phyloP scores from a whole-genome alignment of 805 yeast species.

The Lachancea meyersii region DNA sequence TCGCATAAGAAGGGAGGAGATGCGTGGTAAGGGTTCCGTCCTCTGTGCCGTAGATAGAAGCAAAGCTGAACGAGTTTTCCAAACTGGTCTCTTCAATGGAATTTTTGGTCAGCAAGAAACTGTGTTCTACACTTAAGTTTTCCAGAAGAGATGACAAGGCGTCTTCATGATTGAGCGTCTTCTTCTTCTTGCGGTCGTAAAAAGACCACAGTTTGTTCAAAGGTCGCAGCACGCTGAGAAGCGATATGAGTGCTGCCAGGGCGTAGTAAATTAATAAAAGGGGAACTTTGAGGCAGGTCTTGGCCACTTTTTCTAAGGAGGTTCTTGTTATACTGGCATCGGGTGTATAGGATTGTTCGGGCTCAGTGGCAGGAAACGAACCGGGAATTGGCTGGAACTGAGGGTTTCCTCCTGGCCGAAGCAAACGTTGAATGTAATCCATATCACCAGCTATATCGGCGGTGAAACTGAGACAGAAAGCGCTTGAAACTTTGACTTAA shows the following conservation, averaged over 20 bases:
- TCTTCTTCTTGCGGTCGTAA: constrained; percentile 19
- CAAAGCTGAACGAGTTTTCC: constrained; percentile 15
- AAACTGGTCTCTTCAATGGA: background rate
- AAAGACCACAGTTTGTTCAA: constrained; percentile 19
- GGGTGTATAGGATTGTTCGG: background rate
- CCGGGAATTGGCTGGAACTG: constrained; percentile 16
- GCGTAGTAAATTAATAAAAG: constrained; percentile 17
- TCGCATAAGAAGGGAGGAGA: constrained; percentile 67
- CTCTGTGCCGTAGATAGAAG: constrained; percentile 24
- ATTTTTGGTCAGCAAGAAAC: constrained; percentile 8
- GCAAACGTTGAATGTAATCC: constrained; percentile 16
- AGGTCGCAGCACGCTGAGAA: constrained; percentile 18
- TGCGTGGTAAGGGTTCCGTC: constrained; percentile 16
- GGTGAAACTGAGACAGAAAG: no score
- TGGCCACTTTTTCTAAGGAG: constrained; percentile 8
- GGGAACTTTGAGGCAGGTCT: constrained; percentile 13
- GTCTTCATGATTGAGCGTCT: constrained; percentile 8
- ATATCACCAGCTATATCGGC: constrained; percentile 4
- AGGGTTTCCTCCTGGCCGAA: constrained; percentile 13
- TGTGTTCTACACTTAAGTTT: constrained; percentile 2
- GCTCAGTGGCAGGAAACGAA: constrained; percentile 6
- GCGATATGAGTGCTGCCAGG: constrained; percentile 9
- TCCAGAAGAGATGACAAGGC: constrained; percentile 7
- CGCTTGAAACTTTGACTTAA: no score
- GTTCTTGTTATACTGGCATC: background rate